Conservation (phyloP, 345 rosid species). For the Populus davidiana region DNA sequence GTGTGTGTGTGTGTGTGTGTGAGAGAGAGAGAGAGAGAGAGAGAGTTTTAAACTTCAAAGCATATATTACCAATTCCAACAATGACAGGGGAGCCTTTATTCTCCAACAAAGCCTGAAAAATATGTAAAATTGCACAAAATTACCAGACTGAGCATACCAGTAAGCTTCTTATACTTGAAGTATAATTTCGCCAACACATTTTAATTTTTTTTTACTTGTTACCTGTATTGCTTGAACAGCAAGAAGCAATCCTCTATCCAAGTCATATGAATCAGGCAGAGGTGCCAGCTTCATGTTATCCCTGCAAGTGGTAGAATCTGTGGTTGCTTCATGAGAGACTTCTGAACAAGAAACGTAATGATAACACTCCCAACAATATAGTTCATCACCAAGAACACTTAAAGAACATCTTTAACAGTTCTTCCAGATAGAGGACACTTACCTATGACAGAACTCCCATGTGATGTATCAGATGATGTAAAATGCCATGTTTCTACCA, state of each 20-base stretch:
- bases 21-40: not conserved
- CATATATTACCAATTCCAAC: conserved; percentile 85
- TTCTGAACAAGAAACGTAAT: conserved; percentile 43
- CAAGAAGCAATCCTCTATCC: conserved; percentile 96
- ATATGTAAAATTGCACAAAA: conserved; percentile 1
- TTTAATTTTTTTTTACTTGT: conserved; percentile 11
- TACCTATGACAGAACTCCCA: conserved; percentile 58
- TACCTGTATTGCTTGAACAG: conserved; percentile 99
- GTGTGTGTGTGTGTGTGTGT: not conserved
- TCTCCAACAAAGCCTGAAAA: conserved; percentile 90
- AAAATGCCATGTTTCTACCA: conserved; percentile 75
- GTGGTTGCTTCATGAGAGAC: conserved; percentile 94
- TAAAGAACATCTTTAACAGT: not conserved
- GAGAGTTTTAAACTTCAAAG: not conserved
- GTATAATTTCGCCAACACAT: not conserved
- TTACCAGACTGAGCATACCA: not conserved
- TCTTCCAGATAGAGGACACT: conserved; percentile 28
- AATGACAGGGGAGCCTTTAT: conserved; percentile 76
- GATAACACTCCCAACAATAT: conserved; percentile 17
- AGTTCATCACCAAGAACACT: conserved; percentile 15
- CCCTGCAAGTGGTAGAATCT: conserved; percentile 97
- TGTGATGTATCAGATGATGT: conserved; percentile 51
- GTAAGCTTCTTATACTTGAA: not conserved
- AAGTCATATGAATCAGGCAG: conserved; percentile 97
- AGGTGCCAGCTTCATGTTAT: conserved; percentile 76